Conservation (phyloP, 257 asterid species). For the Euphrasia confusa region DNA sequence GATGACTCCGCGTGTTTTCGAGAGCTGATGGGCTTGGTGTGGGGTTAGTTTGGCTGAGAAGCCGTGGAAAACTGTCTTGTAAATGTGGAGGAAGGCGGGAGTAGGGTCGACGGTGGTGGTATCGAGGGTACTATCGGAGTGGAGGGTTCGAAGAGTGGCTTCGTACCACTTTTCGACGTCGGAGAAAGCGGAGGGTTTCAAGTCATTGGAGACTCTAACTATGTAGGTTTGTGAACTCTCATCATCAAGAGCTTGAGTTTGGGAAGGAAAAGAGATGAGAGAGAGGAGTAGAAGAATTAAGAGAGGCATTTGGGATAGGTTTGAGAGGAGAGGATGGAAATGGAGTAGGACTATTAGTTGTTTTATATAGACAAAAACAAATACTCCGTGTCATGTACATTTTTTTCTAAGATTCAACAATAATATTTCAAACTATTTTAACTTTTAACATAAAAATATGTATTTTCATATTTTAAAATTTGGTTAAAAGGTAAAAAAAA, state of each 20-base stretch:
- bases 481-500: too few species aligned
- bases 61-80: not conserved
- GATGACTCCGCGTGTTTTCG: slow-evolving; percentile 32
- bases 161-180: not conserved
- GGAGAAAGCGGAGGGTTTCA: not conserved
- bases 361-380: not conserved
- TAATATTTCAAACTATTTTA: too few species aligned
- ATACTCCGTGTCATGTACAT: too few species aligned
- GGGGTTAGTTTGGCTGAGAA: not conserved
- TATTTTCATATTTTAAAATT: too few species aligned
- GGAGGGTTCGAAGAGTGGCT: not conserved
- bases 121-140: not conserved
- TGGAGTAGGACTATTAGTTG: not conserved
- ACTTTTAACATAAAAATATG: too few species aligned
- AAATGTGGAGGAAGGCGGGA: not conserved
- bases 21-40: not conserved
- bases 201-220: not conserved
- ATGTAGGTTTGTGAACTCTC: not conserved
- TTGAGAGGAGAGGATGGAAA: not conserved
- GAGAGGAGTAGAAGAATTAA: not conserved
- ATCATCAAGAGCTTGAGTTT: not conserved
- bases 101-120: not conserved
- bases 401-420: too few species aligned
- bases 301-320: slow-evolving; percentile 30
- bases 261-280: not conserved